These are phyloP conservation scores for Castanea sativa DNA, from an alignment of 306 rosid genomes.

Conservation along the genomic window DNA sequence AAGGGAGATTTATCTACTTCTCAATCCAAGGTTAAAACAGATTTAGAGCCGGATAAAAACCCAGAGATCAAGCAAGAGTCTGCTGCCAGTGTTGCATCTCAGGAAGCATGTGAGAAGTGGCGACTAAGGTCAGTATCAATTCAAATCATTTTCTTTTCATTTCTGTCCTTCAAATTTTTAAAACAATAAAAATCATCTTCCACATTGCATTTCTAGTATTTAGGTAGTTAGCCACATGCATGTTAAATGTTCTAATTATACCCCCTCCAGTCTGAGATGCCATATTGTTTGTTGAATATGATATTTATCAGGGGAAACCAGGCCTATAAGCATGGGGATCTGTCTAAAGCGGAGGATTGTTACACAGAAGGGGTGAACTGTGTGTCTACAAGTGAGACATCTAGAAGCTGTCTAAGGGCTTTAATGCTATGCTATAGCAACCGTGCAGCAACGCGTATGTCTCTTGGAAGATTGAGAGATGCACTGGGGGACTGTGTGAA, in stretches of 20 bases:
- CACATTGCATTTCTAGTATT: slow-evolving; percentile 3
- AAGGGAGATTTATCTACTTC: slow-evolving; percentile 43
- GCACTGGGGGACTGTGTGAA: slow-evolving; percentile 78
- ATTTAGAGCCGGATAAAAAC: slow-evolving; percentile 37
- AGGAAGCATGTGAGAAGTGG: slow-evolving; percentile 95
- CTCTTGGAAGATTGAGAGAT: slow-evolving; percentile 90
- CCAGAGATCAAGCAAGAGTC: slow-evolving; percentile 45
- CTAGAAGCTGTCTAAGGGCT: slow-evolving; percentile 78
- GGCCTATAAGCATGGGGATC: slow-evolving; percentile 81
- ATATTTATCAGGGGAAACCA: slow-evolving; percentile 81
- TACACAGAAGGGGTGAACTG: slow-evolving; percentile 74
- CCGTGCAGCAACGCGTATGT: slow-evolving; percentile 93
- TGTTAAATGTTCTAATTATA: slow-evolving; percentile 11
- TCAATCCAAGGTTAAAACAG: slow-evolving; percentile 36
- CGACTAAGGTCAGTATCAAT: slow-evolving; percentile 65
- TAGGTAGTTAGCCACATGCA: background rate
- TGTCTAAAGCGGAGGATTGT: slow-evolving; percentile 76
- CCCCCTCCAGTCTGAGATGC: slow-evolving; percentile 4
- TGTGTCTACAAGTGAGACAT: slow-evolving; percentile 55
- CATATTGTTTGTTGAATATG: slow-evolving; percentile 22
- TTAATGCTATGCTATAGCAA: slow-evolving; percentile 95
- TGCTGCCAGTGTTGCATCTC: slow-evolving; percentile 51
- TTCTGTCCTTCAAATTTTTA: background rate
- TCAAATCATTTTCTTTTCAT: slow-evolving; percentile 22
- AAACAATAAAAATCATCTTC: background rate